phyloP scores from a whole-genome alignment of 257 asterid genomes.

The Cinchona pubescens region DNA sequence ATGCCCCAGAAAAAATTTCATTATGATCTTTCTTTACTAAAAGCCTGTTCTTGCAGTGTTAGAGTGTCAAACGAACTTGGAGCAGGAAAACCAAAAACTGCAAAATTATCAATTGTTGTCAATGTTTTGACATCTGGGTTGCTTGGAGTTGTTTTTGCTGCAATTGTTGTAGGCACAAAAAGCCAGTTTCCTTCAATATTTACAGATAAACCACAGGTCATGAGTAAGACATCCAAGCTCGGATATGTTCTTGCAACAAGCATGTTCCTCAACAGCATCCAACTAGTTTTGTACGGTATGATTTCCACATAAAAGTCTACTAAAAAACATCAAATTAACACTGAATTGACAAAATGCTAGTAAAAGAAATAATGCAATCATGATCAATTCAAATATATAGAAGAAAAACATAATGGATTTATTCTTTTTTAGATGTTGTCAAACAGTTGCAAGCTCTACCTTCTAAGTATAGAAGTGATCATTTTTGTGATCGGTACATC shows the following conservation, averaged over 20 bases:
- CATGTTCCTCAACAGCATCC: conserved; percentile 30
- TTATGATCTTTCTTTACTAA: too few species aligned
- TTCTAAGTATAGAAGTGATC: too few species aligned
- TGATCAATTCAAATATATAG: background rate
- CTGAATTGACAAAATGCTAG: background rate
- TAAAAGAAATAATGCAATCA: too few species aligned
- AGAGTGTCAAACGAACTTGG: conserved; percentile 47
- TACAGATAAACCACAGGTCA: conserved; percentile 23
- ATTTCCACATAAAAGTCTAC: background rate
- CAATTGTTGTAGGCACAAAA: conserved; percentile 19
- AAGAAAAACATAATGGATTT: background rate
- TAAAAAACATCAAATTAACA: too few species aligned
- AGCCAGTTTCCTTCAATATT: conserved; percentile 27
- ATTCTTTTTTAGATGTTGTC: too few species aligned
- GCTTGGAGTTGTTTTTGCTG: conserved; percentile 29
- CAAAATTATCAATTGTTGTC: conserved; percentile 29
- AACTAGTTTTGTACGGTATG: conserved; percentile 35
- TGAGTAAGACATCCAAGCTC: conserved; percentile 21
- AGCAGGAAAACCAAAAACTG: conserved; percentile 34
- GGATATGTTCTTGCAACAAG: conserved; percentile 34
- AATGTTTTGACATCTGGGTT: conserved; percentile 26
- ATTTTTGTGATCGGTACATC: background rate
- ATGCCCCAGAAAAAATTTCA: too few species aligned
- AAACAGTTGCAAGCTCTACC: too few species aligned
- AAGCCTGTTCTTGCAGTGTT: conserved; percentile 35